Evolutionary conservation across 2,329 filamentous ascomycete genomes (phyloP).

Genomic region (Aspergillus uvarum): DNA sequence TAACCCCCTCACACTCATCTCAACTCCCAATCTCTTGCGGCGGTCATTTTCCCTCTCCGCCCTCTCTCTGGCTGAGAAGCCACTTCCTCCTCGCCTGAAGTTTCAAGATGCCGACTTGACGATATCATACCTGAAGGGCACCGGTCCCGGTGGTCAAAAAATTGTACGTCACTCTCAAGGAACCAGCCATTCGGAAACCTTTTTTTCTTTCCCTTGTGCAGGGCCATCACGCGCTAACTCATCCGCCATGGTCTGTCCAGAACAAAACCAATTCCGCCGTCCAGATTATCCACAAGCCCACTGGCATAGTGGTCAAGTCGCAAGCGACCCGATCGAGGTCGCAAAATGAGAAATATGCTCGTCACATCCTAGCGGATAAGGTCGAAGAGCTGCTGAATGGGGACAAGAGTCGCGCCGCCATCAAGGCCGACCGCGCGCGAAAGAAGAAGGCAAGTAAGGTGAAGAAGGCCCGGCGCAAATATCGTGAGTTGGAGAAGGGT

Average conservation of each 20-base stretch:
- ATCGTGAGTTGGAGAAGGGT: conserved; percentile 38
- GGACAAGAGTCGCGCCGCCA: conserved; percentile 69
- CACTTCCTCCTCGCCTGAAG: conserved; percentile 72
- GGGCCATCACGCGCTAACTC: background rate
- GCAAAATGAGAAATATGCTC: conserved; percentile 84
- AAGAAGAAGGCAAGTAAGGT: conserved; percentile 46
- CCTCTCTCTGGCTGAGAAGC: conserved; percentile 46
- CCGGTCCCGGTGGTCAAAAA: conserved; percentile 91
- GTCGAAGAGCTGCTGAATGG: conserved; percentile 76
- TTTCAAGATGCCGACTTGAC: conserved; percentile 77
- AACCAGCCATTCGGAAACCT: background rate
- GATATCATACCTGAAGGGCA: conserved; percentile 85
- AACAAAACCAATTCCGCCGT: conserved; percentile 98
- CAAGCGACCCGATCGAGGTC: conserved; percentile 84
- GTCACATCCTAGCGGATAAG: conserved; percentile 71
- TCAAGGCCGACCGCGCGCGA: conserved; percentile 84
- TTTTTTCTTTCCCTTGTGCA: no score
- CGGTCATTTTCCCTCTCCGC: conserved; percentile 27
- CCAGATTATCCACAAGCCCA: conserved; percentile 85
- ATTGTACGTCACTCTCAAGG: conserved; percentile 58
- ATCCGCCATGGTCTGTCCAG: conserved; percentile 32
- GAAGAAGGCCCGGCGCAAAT: conserved; percentile 48
- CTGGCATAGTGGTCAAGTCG: conserved; percentile 89
- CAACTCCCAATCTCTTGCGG: background rate
- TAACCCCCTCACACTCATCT: background rate